phyloP scores from a whole-genome alignment of 305 asterid species.

The Nicotiana rustica region DNA sequence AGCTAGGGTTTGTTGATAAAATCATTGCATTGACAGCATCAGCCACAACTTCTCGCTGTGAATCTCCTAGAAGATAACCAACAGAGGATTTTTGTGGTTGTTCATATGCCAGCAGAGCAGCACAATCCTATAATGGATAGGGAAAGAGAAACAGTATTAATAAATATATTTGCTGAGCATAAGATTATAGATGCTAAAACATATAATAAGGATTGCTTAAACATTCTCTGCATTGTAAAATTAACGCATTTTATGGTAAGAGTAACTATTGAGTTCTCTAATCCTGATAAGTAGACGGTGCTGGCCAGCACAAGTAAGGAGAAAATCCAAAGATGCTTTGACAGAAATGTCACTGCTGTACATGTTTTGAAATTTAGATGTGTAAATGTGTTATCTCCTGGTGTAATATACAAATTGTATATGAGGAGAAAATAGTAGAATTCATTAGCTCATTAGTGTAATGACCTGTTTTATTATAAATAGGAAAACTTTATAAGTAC shows the following conservation, averaged over 20 bases:
- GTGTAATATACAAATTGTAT: background rate
- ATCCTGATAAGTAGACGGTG: background rate
- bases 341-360: background rate
- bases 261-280: constrained; percentile 21
- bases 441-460: background rate
- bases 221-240: background rate
- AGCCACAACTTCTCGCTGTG: constrained; percentile 89
- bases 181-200: constrained; percentile 10
- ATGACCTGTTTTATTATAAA: background rate
- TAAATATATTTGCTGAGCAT: background rate
- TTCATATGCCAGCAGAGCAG: constrained; percentile 85
- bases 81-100: constrained; percentile 71
- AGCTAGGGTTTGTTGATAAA: constrained; percentile 65
- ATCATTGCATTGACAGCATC: constrained; percentile 85
- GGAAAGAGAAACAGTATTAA: constrained; percentile 16
- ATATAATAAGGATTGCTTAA: constrained; percentile 1
- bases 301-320: constrained; percentile 30
- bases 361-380: background rate
- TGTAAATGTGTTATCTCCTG: background rate
- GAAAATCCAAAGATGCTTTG: background rate
- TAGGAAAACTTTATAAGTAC: background rate
- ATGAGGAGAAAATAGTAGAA: background rate
- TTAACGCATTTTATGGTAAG: background rate
- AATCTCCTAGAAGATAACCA: constrained; percentile 81
- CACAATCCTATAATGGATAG: constrained; percentile 69